Evolutionary conservation across 176 grass and related monocot species (phyloP).

Genomic region (Oryza meridionalis): DNA sequence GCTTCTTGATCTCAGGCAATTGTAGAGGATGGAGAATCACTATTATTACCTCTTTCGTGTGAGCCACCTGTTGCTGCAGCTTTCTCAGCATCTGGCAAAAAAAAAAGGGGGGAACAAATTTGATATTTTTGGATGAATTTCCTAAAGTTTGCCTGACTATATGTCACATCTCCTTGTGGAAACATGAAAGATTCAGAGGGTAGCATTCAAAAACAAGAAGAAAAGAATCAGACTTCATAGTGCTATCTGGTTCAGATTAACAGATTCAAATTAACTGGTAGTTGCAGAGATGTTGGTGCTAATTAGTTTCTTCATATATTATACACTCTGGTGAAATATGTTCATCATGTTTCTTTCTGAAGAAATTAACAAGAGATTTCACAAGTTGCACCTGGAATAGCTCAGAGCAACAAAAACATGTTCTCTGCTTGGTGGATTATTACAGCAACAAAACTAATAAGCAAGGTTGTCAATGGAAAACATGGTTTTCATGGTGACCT

Average conservation of each 20-base stretch:
- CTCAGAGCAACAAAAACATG: neutral
- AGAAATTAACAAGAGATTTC: neutral
- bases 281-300: neutral
- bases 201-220: no score
- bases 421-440: neutral
- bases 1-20: neutral
- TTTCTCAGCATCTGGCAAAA: constrained; percentile 43
- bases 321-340: neutral
- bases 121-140: no score
- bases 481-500: neutral
- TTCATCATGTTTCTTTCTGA: neutral
- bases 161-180: no score
- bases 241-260: neutral
- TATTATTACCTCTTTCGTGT: constrained; percentile 47
- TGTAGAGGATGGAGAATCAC: neutral
- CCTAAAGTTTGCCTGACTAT: no score
- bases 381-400: neutral
- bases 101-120: neutral
- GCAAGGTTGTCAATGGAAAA: no score
- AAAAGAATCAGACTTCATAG: neutral
- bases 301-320: neutral
- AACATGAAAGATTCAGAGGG: neutral
- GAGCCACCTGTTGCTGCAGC: constrained; percentile 37
- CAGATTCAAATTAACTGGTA: neutral
- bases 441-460: neutral